Evolutionary conservation across 1,284 basidiomycete species (phyloP), one percentile per base, ranked within the genome.

Genomic region (Fistulinella cinereoalba): DNA sequence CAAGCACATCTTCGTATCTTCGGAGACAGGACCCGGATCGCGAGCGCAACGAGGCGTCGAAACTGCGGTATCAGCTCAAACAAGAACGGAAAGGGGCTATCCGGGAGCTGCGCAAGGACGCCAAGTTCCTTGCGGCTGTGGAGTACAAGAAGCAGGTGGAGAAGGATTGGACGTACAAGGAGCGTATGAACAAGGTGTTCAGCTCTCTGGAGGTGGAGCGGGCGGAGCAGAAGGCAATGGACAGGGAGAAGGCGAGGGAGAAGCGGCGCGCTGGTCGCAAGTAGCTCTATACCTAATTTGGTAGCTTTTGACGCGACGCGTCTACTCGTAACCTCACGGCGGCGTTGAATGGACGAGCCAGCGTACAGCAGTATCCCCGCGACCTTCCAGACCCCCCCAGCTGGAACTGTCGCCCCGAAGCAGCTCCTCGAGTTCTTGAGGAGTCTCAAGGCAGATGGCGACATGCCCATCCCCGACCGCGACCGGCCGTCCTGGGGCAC

Each of bases 51-150:
- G 90, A 92, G 55, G 80, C 83, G 1, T 71, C 85, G 51, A 99
- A 99, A 70, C 71, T 99, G 58, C 87, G 88, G 41, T 80, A 83
- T 29, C 82, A 96, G 66, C 87, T 93, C 75, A 97, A 97, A 72
- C 88, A 98, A 72, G 97, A 99, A 73, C 79, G 81, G 65, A 99
- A 98, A 75, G 95, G 97, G 27, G 97, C 97, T 2, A 93, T 99
- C 51, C 79, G 96, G 46, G 97, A 99, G 65, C 75, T 99, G 48
- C 83, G 97, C 52, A 97, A 97, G 74, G 97, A 99, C 67, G 87
- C 92, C 52, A 79, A 82, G 52, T 99, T 98, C 80, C 75, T 99
- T 67, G 94, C 97, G 10, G 77, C 78, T 40, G 92, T 94, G 61
- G 83, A 92, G 61, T 85, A 91, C 58, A 81, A 85, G 70, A 84